These are phyloP conservation scores for Suillus weaverae DNA, from an alignment of 768 basidiomycete species.

Conservation along the genomic window DNA sequence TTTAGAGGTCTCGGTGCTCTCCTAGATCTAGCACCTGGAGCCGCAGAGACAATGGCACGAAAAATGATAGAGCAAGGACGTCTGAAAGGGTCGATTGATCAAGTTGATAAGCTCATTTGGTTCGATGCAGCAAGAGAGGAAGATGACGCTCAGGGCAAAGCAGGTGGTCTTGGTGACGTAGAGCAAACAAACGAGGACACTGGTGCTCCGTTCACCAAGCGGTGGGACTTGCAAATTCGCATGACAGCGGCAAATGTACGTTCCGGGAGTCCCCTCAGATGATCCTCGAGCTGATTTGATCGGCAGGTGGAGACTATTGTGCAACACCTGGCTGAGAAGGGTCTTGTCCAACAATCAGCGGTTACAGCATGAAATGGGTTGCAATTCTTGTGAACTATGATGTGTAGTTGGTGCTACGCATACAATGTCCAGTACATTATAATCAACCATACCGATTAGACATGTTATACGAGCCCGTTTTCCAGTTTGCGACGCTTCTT, in stretches of 20 bases:
- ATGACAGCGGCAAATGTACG: constrained; percentile 83
- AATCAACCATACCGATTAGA: constrained; percentile 15
- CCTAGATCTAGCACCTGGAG: constrained; percentile 85
- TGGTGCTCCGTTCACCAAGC: constrained; percentile 86
- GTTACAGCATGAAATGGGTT: constrained; percentile 18
- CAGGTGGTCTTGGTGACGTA: constrained; percentile 86
- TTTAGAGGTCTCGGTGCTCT: constrained; percentile 91
- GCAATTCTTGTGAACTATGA: constrained; percentile 14
- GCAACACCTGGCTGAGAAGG: constrained; percentile 75
- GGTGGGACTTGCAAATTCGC: constrained; percentile 95
- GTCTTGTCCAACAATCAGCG: constrained; percentile 48
- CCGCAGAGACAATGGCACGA: constrained; percentile 95
- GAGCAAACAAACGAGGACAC: constrained; percentile 87
- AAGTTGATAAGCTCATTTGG: constrained; percentile 91
- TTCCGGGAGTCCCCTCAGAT: constrained; percentile 1
- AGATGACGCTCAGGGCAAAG: constrained; percentile 91
- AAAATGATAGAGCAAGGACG: constrained; percentile 99
- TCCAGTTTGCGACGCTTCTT: constrained; percentile 75
- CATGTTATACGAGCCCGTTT: constrained; percentile 28
- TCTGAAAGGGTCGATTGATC: constrained; percentile 90
- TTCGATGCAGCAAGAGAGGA: constrained; percentile 88
- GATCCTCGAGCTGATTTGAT: constrained; percentile 7
- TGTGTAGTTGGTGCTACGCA: constrained; percentile 14
- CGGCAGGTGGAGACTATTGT: constrained; percentile 81
- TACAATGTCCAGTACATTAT: constrained; percentile 29